phyloP scores from a whole-genome alignment of 176 grass and related monocot genomes.

The Oryza nivara region DNA sequence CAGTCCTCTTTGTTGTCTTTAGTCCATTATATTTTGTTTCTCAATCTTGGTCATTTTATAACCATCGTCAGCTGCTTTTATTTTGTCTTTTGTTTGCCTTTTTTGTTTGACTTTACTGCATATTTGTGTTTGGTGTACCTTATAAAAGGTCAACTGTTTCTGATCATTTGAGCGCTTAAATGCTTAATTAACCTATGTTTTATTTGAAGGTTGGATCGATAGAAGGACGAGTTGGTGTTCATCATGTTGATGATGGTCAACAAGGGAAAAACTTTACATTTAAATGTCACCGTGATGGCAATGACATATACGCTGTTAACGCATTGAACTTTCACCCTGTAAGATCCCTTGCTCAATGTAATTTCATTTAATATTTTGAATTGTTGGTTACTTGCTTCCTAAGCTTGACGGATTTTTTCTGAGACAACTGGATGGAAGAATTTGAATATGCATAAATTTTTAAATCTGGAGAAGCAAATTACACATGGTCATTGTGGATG shows the following conservation, averaged over 20 bases:
- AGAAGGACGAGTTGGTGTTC: constrained; percentile 91
- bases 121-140: constrained; percentile 6
- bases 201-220: constrained; percentile 87
- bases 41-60: constrained; percentile 4
- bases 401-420: not conserved
- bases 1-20: constrained; percentile 3
- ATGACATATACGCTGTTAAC: constrained; percentile 86
- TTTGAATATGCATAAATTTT: not conserved
- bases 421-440: not conserved
- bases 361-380: not conserved
- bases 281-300: constrained; percentile 85
- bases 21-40: constrained; percentile 1
- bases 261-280: constrained; percentile 94
- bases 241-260: constrained; percentile 88
- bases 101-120: not conserved
- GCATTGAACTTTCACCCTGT: constrained; percentile 93
- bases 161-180: not conserved
- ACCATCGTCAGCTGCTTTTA: not conserved
- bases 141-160: constrained; percentile 10
- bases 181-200: constrained; percentile 13
- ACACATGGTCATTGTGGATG: not conserved
- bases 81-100: not conserved
- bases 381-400: constrained; percentile 15
- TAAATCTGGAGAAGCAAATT: not conserved
- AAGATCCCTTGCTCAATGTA: constrained; percentile 39